Conservation (phyloP, 495 filamentous ascomycete genomes). For the Lasiosphaeria ovina region DNA sequence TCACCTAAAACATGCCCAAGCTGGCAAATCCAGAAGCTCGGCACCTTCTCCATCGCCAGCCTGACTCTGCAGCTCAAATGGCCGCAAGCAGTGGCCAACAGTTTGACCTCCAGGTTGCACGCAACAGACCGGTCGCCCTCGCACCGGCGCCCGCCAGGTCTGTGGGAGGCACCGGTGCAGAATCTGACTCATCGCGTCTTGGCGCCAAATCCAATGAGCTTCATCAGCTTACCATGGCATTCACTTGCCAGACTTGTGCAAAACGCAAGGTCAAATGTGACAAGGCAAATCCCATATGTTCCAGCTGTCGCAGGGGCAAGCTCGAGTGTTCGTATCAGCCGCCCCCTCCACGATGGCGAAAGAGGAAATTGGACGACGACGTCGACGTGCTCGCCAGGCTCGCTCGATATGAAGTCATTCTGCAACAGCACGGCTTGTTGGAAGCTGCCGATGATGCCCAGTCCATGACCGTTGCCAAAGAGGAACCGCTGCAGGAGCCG, state of each 20-base stretch:
- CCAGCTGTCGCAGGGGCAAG: constrained; percentile 12
- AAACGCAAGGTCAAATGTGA: constrained; percentile 19
- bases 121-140: too few species aligned
- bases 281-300: constrained; percentile 14
- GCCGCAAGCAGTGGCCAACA: too few species aligned
- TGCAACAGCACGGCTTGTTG: constrained; percentile 7
- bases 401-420: constrained; percentile 15
- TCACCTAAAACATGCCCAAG: too few species aligned
- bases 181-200: too few species aligned
- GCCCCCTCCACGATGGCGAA: constrained; percentile 10
- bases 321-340: constrained; percentile 16
- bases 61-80: too few species aligned
- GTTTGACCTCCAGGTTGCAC: too few species aligned
- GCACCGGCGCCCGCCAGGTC: too few species aligned
- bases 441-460: not conserved
- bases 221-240: constrained; percentile 7
- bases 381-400: constrained; percentile 3
- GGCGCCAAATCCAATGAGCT: too few species aligned
- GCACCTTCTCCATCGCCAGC: too few species aligned
- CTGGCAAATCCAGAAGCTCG: too few species aligned
- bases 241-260: constrained; percentile 17
- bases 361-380: constrained; percentile 14
- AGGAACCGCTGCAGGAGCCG: not conserved
- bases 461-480: not conserved
- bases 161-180: too few species aligned